Percentiles rank a stretch among this genome's conserved stretches.
These are phyloP conservation scores for Solanum etuberosum DNA, from an alignment of 257 asterid species.

Conservation along the genomic window DNA sequence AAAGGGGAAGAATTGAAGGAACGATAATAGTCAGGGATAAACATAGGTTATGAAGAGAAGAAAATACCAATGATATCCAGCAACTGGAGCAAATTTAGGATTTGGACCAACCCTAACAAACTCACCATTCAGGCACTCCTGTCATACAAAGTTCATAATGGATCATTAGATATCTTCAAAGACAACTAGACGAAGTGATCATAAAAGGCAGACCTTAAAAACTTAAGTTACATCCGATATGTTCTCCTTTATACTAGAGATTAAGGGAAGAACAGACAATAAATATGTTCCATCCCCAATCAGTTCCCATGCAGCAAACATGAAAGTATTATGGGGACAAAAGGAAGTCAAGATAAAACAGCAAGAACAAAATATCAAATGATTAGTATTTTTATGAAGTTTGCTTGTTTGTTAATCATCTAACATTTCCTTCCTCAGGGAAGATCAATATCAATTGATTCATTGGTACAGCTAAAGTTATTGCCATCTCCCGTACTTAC, in stretches of 20 bases:
- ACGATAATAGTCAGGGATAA: neutral
- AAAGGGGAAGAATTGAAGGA: neutral
- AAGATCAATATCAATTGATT: neutral
- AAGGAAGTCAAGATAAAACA: neutral
- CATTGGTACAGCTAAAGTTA: neutral
- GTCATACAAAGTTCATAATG: conserved; percentile 3
- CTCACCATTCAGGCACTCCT: conserved; percentile 96
- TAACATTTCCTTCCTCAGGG: neutral
- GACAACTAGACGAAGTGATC: neutral
- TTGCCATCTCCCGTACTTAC: neutral
- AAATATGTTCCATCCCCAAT: neutral
- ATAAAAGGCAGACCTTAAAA: neutral
- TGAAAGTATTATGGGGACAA: neutral
- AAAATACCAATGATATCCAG: conserved; percentile 88
- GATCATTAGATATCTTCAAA: neutral
- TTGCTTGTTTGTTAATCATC: neutral
- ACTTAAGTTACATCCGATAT: neutral
- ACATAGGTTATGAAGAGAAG: neutral
- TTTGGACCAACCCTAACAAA: conserved; percentile 95
- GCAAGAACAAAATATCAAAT: neutral
- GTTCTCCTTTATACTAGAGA: neutral
- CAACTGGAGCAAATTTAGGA: conserved; percentile 87
- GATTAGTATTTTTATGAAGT: neutral
- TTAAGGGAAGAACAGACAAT: neutral
- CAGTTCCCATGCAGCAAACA: neutral